phyloP scores from a whole-genome alignment of 306 rosid genomes.

The Pyrus pyrifolia region DNA sequence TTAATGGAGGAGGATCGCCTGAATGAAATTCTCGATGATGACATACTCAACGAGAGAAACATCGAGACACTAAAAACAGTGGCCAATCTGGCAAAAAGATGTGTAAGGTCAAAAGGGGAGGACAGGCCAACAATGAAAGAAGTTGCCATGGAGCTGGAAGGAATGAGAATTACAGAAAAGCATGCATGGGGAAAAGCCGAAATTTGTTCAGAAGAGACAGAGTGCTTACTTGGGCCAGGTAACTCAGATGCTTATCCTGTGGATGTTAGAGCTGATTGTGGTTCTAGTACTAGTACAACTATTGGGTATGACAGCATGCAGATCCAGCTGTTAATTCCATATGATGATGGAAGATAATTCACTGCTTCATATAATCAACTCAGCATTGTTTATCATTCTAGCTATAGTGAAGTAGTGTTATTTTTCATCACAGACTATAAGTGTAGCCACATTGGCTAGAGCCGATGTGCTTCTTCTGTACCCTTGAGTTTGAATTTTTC shows the following conservation, averaged over 20 bases:
- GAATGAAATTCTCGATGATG: background rate
- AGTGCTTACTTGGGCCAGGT: background rate
- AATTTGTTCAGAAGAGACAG: background rate
- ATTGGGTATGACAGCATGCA: background rate
- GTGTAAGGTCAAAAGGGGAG: background rate
- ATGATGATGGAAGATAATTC: background rate
- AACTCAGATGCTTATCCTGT: background rate
- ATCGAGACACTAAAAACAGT: background rate
- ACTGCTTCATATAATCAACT: too few relatives aligned
- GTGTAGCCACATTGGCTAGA: accelerated
- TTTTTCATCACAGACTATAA: too few relatives aligned
- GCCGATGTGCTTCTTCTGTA: too few relatives aligned
- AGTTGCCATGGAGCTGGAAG: background rate
- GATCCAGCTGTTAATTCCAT: background rate
- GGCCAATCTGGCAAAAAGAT: background rate
- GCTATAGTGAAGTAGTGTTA: too few relatives aligned
- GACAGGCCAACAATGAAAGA: conserved; percentile 11
- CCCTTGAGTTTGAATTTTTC: too few relatives aligned
- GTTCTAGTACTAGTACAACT: background rate
- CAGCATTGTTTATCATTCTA: too few relatives aligned
- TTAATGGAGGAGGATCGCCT: background rate
- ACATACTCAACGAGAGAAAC: background rate
- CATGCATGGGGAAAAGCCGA: background rate
- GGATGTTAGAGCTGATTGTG: background rate
- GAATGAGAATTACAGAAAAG: background rate